Percentiles rank a stretch among this genome's conserved stretches.
phyloP scores from a whole-genome alignment of 306 rosid species.

The Glycyrrhiza uralensis region DNA sequence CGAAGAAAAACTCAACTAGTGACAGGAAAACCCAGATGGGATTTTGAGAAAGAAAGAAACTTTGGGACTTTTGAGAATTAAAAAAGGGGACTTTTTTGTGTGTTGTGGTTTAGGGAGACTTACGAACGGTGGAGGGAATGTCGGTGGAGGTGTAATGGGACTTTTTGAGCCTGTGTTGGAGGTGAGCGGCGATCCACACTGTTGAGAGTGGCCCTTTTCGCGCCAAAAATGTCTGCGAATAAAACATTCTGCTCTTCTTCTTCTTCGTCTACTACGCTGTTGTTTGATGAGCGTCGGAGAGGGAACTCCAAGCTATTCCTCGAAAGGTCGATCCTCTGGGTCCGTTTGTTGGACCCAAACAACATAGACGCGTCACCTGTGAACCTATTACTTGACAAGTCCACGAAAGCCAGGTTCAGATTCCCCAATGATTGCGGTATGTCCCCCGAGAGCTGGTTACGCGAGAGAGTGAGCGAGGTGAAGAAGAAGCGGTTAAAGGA shows the following conservation, averaged over 20 bases:
- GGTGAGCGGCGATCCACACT: slow-evolving; percentile 93
- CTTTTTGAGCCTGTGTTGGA: slow-evolving; percentile 79
- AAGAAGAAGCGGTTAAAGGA: background rate
- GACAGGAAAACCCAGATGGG: background rate
- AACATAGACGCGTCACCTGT: slow-evolving; percentile 7
- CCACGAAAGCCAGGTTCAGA: background rate
- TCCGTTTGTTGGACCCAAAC: background rate
- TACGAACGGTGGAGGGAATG: slow-evolving; percentile 68
- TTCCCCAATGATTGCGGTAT: background rate
- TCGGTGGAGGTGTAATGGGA: slow-evolving; percentile 69
- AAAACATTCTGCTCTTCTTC: slow-evolving; percentile 52
- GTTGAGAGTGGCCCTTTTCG: slow-evolving; percentile 87
- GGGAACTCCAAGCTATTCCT: too few relatives aligned
- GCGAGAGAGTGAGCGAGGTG: background rate
- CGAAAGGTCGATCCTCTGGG: background rate
- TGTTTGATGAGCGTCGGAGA: too few relatives aligned
- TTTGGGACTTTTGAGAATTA: background rate
- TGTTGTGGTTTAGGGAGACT: slow-evolving; percentile 15
- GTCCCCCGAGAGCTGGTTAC: slow-evolving; percentile 1
- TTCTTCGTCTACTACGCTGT: background rate
- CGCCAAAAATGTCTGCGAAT: slow-evolving; percentile 78
- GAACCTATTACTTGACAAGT: background rate
- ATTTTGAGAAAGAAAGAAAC: background rate
- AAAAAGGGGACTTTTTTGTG: background rate
- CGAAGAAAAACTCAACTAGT: background rate